Evolutionary conservation across 306 rosid species (phyloP).

Genomic region (Prunus padus): DNA sequence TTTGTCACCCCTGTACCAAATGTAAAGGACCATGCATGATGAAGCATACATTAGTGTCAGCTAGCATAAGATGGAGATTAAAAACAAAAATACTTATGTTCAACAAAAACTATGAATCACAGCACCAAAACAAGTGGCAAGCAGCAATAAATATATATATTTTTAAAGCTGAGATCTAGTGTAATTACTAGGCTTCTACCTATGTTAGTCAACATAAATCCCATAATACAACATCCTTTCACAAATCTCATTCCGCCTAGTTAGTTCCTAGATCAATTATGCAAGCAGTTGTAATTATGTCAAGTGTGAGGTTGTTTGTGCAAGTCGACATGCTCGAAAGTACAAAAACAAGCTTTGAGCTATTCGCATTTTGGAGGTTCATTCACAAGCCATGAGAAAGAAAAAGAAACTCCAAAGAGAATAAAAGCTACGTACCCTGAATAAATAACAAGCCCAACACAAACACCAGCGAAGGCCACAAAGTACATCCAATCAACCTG

Average conservation of each 20-base stretch:
- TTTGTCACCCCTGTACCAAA: slow-evolving; percentile 60
- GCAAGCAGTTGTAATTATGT: not conserved
- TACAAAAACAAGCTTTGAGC: not conserved
- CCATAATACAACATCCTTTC: not conserved
- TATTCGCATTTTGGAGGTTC: not conserved
- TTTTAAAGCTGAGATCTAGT: not conserved
- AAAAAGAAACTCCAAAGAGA: slow-evolving; percentile 3
- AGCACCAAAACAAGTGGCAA: not conserved
- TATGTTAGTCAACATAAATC: not conserved
- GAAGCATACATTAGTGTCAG: not conserved
- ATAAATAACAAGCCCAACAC: slow-evolving; percentile 70
- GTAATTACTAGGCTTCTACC: not conserved
- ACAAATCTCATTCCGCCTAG: not conserved
- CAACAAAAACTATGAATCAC: not conserved
- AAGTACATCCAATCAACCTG: slow-evolving; percentile 99
- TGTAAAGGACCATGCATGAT: slow-evolving; percentile 11
- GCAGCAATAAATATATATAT: too few species aligned
- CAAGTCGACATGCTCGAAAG: not conserved
- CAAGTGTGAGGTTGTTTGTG: not conserved
- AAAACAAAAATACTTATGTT: not conserved
- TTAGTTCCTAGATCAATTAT: not conserved
- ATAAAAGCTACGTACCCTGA: slow-evolving; percentile 59
- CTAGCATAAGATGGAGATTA: not conserved
- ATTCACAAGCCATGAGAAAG: not conserved
- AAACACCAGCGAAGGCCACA: slow-evolving; percentile 75